phyloP scores from a whole-genome alignment of 2,329 filamentous ascomycete species.

The Botrytis cinerea region DNA sequence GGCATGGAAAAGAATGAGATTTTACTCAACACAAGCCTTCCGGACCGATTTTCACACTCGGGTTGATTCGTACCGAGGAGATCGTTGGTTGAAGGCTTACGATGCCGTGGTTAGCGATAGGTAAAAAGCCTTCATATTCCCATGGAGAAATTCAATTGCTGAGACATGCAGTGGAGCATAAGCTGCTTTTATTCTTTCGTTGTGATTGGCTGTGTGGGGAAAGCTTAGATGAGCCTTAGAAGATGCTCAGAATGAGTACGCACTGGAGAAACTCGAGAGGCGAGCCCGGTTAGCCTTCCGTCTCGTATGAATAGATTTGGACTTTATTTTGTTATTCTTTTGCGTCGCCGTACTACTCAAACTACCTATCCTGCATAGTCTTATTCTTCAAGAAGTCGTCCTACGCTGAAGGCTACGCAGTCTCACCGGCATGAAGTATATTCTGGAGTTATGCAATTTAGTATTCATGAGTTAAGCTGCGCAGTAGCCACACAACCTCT shows the following conservation, averaged over 20 bases:
- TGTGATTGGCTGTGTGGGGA: background rate
- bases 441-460: background rate
- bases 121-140: background rate
- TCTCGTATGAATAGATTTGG: background rate
- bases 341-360: background rate
- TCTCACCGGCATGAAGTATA: background rate
- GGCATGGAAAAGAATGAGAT: background rate
- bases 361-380: background rate
- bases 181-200: background rate
- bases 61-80: background rate
- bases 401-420: background rate
- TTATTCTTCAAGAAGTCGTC: background rate
- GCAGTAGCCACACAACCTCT: background rate
- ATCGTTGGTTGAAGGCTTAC: background rate
- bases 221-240: slow-evolving; percentile 3
- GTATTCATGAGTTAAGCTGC: background rate
- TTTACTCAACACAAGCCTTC: background rate
- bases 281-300: background rate
- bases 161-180: background rate
- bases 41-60: background rate
- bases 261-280: background rate
- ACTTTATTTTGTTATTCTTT: background rate
- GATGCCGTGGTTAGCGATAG: background rate
- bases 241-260: background rate
- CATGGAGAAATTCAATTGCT: background rate